A percentile compares a stretch with the other conserved stretches of the same genome.
Conservation (phyloP, 805 yeast genomes). For the Starmerella floricola region DNA sequence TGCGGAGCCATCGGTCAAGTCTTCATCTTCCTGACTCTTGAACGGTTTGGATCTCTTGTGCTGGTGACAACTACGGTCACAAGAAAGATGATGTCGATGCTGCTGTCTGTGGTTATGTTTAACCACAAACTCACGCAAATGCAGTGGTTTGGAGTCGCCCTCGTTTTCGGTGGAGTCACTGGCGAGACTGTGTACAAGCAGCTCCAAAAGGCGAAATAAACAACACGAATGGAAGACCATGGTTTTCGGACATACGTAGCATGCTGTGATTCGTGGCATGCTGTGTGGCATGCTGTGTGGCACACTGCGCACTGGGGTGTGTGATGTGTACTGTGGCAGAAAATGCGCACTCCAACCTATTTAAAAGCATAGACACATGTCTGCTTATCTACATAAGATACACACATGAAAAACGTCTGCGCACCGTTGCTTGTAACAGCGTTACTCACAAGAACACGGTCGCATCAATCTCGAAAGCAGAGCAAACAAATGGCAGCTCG, state of each 20-base stretch:
- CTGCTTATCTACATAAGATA: too few relatives aligned
- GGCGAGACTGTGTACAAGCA: slow-evolving; percentile 55
- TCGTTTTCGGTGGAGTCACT: slow-evolving; percentile 79
- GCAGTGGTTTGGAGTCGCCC: slow-evolving; percentile 69
- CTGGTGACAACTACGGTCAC: slow-evolving; percentile 91
- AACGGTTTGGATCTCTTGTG: slow-evolving; percentile 70
- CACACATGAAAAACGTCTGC: not conserved
- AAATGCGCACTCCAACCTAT: too few relatives aligned
- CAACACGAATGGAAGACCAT: too few relatives aligned
- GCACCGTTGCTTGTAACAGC: not conserved
- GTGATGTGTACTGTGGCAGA: too few relatives aligned
- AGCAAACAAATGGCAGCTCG: slow-evolving; percentile 87
- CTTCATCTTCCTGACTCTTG: slow-evolving; percentile 78
- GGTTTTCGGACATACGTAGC: too few relatives aligned
- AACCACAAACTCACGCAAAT: slow-evolving; percentile 53
- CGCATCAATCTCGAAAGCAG: slow-evolving; percentile 79
- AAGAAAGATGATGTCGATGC: slow-evolving; percentile 91
- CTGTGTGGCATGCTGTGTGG: too few relatives aligned
- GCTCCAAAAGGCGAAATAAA: slow-evolving; percentile 5
- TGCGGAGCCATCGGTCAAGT: slow-evolving; percentile 90
- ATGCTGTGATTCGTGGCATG: too few relatives aligned
- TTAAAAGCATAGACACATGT: too few relatives aligned
- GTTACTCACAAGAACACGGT: slow-evolving; percentile 46
- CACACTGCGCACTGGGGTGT: too few relatives aligned
- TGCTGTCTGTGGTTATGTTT: slow-evolving; percentile 71